Percentiles rank a stretch among this genome's conserved stretches.
Evolutionary conservation across 306 rosid genomes (phyloP).

Genomic region (Corylus americana): DNA sequence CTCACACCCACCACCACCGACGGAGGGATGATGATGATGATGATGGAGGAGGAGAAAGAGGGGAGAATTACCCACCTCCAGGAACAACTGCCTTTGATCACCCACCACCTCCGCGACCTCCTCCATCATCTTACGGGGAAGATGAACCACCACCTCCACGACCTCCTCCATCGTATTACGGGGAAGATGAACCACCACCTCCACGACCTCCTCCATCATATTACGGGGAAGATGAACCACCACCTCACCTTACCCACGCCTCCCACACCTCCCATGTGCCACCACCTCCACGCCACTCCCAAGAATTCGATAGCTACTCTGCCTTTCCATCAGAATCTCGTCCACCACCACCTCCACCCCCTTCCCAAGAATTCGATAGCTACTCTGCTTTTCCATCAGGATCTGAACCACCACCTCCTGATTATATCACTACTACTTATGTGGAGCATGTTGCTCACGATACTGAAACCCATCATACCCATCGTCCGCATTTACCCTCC

Average conservation of each 20-base stretch:
- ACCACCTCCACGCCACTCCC: conserved; percentile 34
- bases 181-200: conserved; percentile 13
- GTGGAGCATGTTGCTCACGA: conserved; percentile 45
- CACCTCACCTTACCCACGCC: conserved; percentile 29
- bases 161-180: conserved; percentile 16
- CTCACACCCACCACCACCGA: conserved; percentile 29
- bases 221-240: conserved; percentile 4
- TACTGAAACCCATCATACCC: conserved; percentile 16
- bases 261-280: conserved; percentile 37
- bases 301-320: conserved; percentile 18
- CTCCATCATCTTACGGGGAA: neutral
- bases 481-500: conserved; percentile 35
- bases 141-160: conserved; percentile 15
- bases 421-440: conserved; percentile 12
- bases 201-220: conserved; percentile 23
- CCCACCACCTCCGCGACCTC: conserved; percentile 32
- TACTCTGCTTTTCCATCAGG: conserved; percentile 19
- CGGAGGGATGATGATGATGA: conserved; percentile 22
- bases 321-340: conserved; percentile 18
- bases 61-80: conserved; percentile 38
- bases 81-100: conserved; percentile 20
- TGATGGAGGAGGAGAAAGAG: conserved; percentile 6
- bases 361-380: conserved; percentile 20
- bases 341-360: conserved; percentile 36
- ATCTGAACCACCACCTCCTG: conserved; percentile 19